Conservation (phyloP, 2,329 filamentous ascomycete genomes). For the Alternaria dauci region DNA sequence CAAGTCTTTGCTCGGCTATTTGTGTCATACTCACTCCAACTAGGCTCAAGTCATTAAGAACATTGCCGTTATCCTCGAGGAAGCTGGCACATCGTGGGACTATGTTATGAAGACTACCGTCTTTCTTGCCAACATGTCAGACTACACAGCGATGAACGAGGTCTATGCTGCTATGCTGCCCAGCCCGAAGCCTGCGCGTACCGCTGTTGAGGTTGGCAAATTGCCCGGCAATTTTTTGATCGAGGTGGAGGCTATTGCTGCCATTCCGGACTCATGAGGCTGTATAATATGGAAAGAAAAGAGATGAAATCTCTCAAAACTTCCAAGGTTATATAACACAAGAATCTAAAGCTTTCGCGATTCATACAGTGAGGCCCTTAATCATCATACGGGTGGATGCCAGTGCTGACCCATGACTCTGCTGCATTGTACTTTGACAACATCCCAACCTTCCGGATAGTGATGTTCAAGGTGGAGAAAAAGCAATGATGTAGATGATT, state of each 20-base stretch:
- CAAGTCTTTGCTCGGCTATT: fast-evolving
- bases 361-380: background rate
- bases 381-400: background rate
- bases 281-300: too few relatives aligned
- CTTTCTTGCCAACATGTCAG: slow-evolving; percentile 44
- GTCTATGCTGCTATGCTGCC: slow-evolving; percentile 45
- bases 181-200: slow-evolving; percentile 41
- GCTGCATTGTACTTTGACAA: background rate
- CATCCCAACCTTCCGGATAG: fast-evolving
- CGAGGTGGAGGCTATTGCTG: slow-evolving; percentile 46
- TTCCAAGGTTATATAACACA: too few relatives aligned
- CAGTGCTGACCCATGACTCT: background rate
- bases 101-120: slow-evolving; percentile 48
- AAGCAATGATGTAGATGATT: background rate
- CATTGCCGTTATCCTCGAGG: slow-evolving; percentile 40
- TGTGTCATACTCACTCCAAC: background rate
- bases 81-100: slow-evolving; percentile 45
- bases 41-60: slow-evolving; percentile 48
- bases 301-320: background rate
- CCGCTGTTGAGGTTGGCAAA: slow-evolving; percentile 44
- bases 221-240: slow-evolving; percentile 42
- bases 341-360: background rate
- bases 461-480: background rate
- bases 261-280: slow-evolving; percentile 34
- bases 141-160: slow-evolving; percentile 46